A percentile compares a stretch with the other conserved stretches of the same genome.
phyloP scores from a whole-genome alignment of 164 flowering plant genomes.

The Macadamia tetraphylla region DNA sequence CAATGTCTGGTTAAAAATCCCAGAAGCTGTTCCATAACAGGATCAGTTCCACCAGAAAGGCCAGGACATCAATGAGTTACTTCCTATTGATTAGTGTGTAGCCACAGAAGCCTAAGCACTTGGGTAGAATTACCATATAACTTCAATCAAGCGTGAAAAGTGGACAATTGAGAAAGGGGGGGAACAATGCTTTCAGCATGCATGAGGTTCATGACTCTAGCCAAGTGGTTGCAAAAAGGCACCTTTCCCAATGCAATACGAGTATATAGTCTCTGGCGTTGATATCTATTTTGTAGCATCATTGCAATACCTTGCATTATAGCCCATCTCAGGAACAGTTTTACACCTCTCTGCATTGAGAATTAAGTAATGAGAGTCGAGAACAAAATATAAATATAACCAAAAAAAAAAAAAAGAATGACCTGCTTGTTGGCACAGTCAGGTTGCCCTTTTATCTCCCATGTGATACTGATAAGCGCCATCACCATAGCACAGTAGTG shows the following conservation, averaged over 20 bases:
- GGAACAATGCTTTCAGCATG: neutral
- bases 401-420: constrained; percentile 1
- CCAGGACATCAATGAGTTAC: too few relatives aligned
- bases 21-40: too few relatives aligned
- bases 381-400: neutral
- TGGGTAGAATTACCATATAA: too few relatives aligned
- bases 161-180: neutral
- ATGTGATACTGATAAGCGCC: constrained; percentile 92
- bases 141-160: neutral
- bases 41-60: too few relatives aligned
- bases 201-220: neutral
- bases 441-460: constrained; percentile 92
- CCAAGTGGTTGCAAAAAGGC: neutral
- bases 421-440: constrained; percentile 94
- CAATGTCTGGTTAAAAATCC: neutral
- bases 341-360: constrained; percentile 70
- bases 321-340: constrained; percentile 88
- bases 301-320: constrained; percentile 98
- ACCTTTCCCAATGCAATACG: constrained; percentile 99
- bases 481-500: constrained; percentile 90
- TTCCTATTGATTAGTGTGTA: too few relatives aligned
- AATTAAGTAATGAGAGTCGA: neutral
- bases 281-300: constrained; percentile 95
- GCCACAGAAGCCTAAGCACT: too few relatives aligned
- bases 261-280: constrained; percentile 91